Evolutionary conservation across 345 rosid genomes (phyloP).

Genomic region (Geranium rotundifolium): DNA sequence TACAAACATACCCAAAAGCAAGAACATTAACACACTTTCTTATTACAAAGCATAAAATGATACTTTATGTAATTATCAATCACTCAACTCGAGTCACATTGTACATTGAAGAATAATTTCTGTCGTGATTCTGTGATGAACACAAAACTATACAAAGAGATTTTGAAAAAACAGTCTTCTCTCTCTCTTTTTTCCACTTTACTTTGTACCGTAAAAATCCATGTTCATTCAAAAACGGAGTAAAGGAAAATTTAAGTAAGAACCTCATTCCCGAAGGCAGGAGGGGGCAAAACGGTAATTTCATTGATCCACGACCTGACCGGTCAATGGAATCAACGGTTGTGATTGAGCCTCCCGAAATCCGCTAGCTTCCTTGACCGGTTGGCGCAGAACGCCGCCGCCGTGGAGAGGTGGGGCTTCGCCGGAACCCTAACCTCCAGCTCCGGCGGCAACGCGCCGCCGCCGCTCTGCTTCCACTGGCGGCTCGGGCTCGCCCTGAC

Average conservation of each 20-base stretch:
- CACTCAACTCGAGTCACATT: too few relatives aligned
- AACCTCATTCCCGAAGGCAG: too few relatives aligned
- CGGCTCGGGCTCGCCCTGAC: constrained; percentile 80
- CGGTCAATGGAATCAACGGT: constrained; percentile 37
- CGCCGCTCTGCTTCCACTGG: constrained; percentile 27
- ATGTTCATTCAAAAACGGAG: not conserved
- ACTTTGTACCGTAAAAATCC: not conserved
- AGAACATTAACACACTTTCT: too few relatives aligned
- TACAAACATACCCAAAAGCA: too few relatives aligned
- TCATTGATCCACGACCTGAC: not conserved
- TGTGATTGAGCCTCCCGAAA: constrained; percentile 58
- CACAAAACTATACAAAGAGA: too few relatives aligned
- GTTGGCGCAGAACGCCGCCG: constrained; percentile 61
- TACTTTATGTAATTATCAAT: too few relatives aligned
- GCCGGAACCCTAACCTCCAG: constrained; percentile 29
- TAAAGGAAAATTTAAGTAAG: not conserved
- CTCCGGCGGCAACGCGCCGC: constrained; percentile 36
- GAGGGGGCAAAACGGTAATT: constrained; percentile 25
- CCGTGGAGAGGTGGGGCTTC: constrained; percentile 60
- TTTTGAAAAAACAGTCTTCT: too few relatives aligned
- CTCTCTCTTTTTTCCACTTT: not conserved
- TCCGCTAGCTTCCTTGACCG: constrained; percentile 85
- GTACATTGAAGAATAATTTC: too few relatives aligned
- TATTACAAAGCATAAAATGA: too few relatives aligned
- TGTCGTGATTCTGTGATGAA: too few relatives aligned